Conservation (phyloP, 2,329 filamentous ascomycete genomes). For the Pseudogymnoascus sp. region DNA sequence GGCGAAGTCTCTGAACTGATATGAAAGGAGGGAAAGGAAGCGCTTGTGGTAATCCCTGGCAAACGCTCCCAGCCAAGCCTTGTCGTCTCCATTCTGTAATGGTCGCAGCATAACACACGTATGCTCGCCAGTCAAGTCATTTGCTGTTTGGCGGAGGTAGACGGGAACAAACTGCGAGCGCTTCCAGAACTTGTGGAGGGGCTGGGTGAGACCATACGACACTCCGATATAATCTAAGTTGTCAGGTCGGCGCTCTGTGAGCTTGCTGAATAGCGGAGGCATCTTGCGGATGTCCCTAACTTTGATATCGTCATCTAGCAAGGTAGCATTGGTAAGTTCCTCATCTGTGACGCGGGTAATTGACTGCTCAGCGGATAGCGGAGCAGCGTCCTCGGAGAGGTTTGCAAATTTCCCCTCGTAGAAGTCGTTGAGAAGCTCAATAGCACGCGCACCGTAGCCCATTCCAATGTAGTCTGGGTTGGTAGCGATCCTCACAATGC, state of each 20-base stretch:
- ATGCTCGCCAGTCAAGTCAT: conserved; percentile 94
- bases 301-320: conserved; percentile 81
- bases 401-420: conserved; percentile 89
- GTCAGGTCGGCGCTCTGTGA: conserved; percentile 74
- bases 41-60: conserved; percentile 87
- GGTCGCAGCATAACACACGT: conserved; percentile 95
- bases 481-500: conserved; percentile 89
- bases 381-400: conserved; percentile 63
- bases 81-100: conserved; percentile 60
- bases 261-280: conserved; percentile 85
- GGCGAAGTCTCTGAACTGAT: conserved; percentile 81
- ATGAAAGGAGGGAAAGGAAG: conserved; percentile 85
- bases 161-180: conserved; percentile 77
- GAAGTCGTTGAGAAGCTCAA: conserved; percentile 83
- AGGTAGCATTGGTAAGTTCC: conserved; percentile 66
- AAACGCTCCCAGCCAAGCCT: conserved; percentile 78
- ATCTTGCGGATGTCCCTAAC: conserved; percentile 85
- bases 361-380: conserved; percentile 46
- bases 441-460: conserved; percentile 87
- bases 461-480: conserved; percentile 88
- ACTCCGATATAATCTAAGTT: conserved; percentile 89
- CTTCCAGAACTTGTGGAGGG: conserved; percentile 96
- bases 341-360: conserved; percentile 75
- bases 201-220: conserved; percentile 81
- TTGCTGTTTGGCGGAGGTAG: conserved; percentile 89